Evolutionary conservation across 352 stramenopile genomes (phyloP).

Genomic region (Phytophthora cajani): DNA sequence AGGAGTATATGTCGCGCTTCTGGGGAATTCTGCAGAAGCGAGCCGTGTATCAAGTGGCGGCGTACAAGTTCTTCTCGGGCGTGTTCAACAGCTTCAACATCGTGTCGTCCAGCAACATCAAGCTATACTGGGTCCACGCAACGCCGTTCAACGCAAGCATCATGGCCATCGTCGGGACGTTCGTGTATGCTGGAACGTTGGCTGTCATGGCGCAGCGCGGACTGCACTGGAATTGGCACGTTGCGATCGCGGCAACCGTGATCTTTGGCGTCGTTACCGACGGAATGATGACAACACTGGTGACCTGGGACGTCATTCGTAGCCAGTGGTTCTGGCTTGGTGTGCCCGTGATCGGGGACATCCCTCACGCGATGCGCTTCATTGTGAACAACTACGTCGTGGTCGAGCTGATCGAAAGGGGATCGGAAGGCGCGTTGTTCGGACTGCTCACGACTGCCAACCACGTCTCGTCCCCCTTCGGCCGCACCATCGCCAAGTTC

Average conservation of each 20-base stretch:
- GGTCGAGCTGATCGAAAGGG: constrained; percentile 56
- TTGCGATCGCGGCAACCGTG: constrained; percentile 44
- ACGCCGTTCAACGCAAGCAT: constrained; percentile 61
- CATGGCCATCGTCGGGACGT: constrained; percentile 51
- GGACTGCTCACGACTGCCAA: constrained; percentile 51
- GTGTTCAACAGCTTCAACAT: constrained; percentile 72
- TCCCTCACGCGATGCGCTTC: constrained; percentile 53
- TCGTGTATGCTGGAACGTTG: constrained; percentile 52
- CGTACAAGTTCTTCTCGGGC: constrained; percentile 67
- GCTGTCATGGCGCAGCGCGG: constrained; percentile 49
- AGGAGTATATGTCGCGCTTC: constrained; percentile 43
- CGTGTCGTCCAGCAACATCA: constrained; percentile 54
- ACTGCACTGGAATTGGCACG: constrained; percentile 63
- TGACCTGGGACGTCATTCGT: constrained; percentile 51
- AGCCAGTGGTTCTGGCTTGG: constrained; percentile 70
- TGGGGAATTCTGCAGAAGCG: constrained; percentile 62
- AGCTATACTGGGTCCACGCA: constrained; percentile 58
- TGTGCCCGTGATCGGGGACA: constrained; percentile 50
- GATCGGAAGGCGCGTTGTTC: constrained; percentile 61
- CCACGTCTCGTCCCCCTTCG: constrained; percentile 58
- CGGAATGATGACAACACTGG: constrained; percentile 55
- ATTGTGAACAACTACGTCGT: constrained; percentile 60
- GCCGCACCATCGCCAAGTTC: constrained; percentile 52
- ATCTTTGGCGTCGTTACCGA: constrained; percentile 44
- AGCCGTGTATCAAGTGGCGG: constrained; percentile 58